Evolutionary conservation across 176 grass and related monocot species (phyloP), one percentile per base, ranked within the genome.

Genomic region (Ampelocalamus luodianensis): DNA sequence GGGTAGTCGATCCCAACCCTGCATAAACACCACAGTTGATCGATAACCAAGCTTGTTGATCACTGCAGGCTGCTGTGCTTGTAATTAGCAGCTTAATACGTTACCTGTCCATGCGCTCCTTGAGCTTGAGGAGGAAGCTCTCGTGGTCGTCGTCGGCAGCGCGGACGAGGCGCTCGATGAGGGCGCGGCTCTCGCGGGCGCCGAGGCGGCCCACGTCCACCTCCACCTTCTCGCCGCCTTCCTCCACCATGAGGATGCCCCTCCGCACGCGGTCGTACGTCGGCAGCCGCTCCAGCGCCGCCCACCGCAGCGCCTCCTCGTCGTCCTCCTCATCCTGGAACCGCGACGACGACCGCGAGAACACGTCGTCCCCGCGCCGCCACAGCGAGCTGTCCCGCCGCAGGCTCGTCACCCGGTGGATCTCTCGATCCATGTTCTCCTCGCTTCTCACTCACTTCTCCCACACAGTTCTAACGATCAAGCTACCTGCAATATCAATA

Each of bases 261-360:
- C 70, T 83, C 39, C 88, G 89, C 53, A 95, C 63, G 8, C 96
- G 85, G 73, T 92, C 89, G 50, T 61, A 90, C 8, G 96, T 99
- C 2, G 96, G 96, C 34, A 99, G 90, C 66, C 83, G 91, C 93
- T 99, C 96, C n/a, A 99, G 85, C 59, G 96, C 96, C 17, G 96
- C 96, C 96, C 96, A 99, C 65, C 77, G 74, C 49, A 99, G 86
- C 27, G 93, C 93, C 88, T 96, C 93, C 85, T 99, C 96, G 78
- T 99, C 96, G 68, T 99, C 91, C 39, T 98, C 89, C 49, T 92
- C 91, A 32, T 75, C 85, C n/a, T 87, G 80, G 80, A 90, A 87
- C 84, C 92, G 79, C 69, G 90, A 85, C 65, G 88, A 89, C 67
- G 85, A 82, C 55, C 84, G 81, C 17, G 95, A 93, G 92, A 97